Base-by-base conservation (phyloP, 179 eudicot species). In the Silene coronaria region DNA sequence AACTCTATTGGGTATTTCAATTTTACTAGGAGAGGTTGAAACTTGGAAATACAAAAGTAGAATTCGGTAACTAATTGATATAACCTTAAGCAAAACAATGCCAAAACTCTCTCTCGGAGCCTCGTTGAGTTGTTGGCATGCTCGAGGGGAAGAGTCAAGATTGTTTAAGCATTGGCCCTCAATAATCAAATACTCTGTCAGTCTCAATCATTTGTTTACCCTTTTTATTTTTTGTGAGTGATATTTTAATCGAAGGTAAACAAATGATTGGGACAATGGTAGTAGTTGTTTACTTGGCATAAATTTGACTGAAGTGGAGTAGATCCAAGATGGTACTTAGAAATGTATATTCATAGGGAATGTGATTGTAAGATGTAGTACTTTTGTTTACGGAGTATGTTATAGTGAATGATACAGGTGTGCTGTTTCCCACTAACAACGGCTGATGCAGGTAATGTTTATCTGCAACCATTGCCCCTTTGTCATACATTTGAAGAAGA, bases 381-480 rank as follows among this genome's bases (percentile, higher is more conserved):
- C 51, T n/a, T 17, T 48, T 10, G 27, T 48, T 38, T 42, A 42
- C 14, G 48, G 48, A 42, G 13, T 23, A 24, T 3, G 27, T n/a
- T 21, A 4, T 46, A 8, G 22, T 21, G n/a, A 11, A 62, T 38
- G 16, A 36, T 11, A 14, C 53, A 12, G 55, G 53, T 34, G 34
- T 19, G 67, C 22, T 62, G 36, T 24, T 5, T 38, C 6, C 10
- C 23, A 24, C n/a, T 74, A 57, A 74, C 45, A 22, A 64, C 19
- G 78, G 72, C 72, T 81, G 75, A 14, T 84, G 84, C 85, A 92
- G 93, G 99, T 95, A 65, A 95, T 95, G 97, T 95, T 95, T 81
- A 91, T 92, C 23, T 95, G 99, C 97, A 92, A 95, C 80, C 99
- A 95, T 65, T 95, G 97, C 76, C 97, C 99, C 36, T 92, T 92